A percentile compares a stretch with the other conserved stretches of the same genome.
Conservation (phyloP, 768 basidiomycete genomes). For the Epithele typhae region DNA sequence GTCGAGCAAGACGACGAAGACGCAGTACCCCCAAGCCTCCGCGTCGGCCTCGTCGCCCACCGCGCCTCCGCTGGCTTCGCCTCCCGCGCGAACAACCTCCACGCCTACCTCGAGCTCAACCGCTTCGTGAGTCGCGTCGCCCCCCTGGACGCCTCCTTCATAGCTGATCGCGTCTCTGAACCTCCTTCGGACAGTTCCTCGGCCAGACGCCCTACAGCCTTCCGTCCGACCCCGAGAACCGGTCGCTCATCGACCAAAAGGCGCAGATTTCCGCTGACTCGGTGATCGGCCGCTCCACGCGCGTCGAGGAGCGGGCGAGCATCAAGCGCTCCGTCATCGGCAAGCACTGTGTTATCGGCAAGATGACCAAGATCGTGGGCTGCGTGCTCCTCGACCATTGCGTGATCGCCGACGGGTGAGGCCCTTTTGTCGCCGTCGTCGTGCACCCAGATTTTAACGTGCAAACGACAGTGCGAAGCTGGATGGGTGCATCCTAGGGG, state of each 20-base stretch:
- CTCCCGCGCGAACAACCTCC: constrained; percentile 72
- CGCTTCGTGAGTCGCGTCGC: constrained; percentile 50
- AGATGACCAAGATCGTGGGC: constrained; percentile 75
- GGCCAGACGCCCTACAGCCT: constrained; percentile 46
- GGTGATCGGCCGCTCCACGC: constrained; percentile 78
- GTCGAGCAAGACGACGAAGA: constrained; percentile 33
- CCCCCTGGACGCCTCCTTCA: not conserved
- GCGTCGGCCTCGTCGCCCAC: constrained; percentile 64
- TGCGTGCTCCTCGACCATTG: constrained; percentile 90
- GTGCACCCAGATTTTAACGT: too few relatives aligned
- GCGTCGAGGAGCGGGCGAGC: constrained; percentile 71
- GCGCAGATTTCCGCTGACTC: constrained; percentile 83
- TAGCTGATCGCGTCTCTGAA: not conserved
- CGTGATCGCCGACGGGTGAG: constrained; percentile 81
- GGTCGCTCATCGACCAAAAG: constrained; percentile 70
- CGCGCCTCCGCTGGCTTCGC: constrained; percentile 49
- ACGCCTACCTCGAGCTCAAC: constrained; percentile 76
- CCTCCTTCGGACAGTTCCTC: constrained; percentile 40
- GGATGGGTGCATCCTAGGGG: constrained; percentile 73
- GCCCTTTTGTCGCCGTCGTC: not conserved
- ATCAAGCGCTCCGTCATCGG: constrained; percentile 63
- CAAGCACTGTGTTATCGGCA: constrained; percentile 47
- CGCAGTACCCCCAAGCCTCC: constrained; percentile 41
- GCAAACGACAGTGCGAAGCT: constrained; percentile 66
- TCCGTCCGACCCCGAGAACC: constrained; percentile 57